Evolutionary conservation across 2,329 filamentous ascomycete species (phyloP), one percentile per base, ranked within the genome.

Genomic region (Rutstroemia sp.): DNA sequence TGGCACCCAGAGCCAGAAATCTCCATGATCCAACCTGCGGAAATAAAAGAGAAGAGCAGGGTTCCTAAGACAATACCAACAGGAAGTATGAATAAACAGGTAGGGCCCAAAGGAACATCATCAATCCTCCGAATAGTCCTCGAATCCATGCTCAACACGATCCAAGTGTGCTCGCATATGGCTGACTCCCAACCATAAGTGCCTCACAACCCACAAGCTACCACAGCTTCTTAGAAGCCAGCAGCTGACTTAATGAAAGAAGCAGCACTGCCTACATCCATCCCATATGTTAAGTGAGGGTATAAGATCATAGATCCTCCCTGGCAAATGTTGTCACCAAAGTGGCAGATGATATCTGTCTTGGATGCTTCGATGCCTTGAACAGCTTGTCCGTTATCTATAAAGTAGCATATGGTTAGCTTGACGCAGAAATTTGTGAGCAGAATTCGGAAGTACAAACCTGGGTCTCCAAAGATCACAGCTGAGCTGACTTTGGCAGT

Each of bases 391-490:
- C 65, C 65, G 34, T 67, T 67, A 16, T 64, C 59, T 21, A 60
- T 23, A 23, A 23, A 23, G 25, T 8, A 5, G 10, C 1, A 17
- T 42, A 5, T 5, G 19, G 45, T 47, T 47, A 47, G 45, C 12
- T 64, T 63, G 1, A 64, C 64, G 44, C 64, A 63, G 1, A 66
- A 44, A 5, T 65, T 51, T 3, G 59, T 49, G 4, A 56, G 57
- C 23, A 60, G 30, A 14, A 64, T 62, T 39, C 60, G 51, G 2
- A 56, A 39, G 38, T 23, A 50, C 52, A 16, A 23, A 56, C 48
- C 27, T 56, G 66, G 65, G 14, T 68, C 66, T 1, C 66, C 66
- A 47, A 68, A 66, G 2, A 68, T 50, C 6, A 68, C 55, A 1
- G 64, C 57, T 5, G 60, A 59, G 34, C 59, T 49, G 19, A 68